Base-by-base conservation (phyloP, 768 basidiomycete genomes). In the Gloeophyllum trabeum region DNA sequence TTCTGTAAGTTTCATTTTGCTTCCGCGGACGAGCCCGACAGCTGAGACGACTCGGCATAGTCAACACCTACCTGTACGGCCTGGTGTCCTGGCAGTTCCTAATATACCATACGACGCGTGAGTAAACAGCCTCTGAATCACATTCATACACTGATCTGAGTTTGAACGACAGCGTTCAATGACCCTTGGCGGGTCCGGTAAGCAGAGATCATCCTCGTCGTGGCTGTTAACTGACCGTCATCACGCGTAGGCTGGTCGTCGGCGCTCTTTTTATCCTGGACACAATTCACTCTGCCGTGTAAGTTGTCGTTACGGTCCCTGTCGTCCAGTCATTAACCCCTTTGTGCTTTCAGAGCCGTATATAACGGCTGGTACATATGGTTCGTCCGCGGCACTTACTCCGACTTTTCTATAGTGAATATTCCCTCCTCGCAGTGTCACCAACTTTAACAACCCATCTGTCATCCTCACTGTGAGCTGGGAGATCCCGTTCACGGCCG, bases 401-500 rank as follows among this genome's bases (percentile, higher is more conserved):
- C n/a, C n/a, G n/a, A n/a, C n/a, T n/a, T 23, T 10, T 24, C 18
- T 38, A 22, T 19, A 14, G n/a, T 13, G 41, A 18, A 36, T 13
- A 23, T n/a, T 32, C 35, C n/a, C 26, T 23, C 4, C 13, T 13
- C 26, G 6, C 34, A 69, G 67, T 39, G 67, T 69, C 4, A 61
- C 56, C 22, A 62, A 69, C 46, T 67, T 61, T 47, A 49, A 48
- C 23, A 65, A 68, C 32, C 64, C 64, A 4, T 58, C 52, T 4
- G 59, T 51, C 40, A 58, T 68, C 7, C 56, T 54, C 2, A 68
- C 51, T 30, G 62, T 64, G 39, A 55, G 54, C 16, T 75, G 73
- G 71, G 67, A 66, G 3, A 68, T 71, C 35, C 65, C 67, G 2
- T 70, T 75, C 43, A 75, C 71, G 0, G 67, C 73, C 4, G 54